Evolutionary conservation across 2,329 filamentous ascomycete species (phyloP), one percentile per base, ranked within the genome.

Genomic region (Leptographium radiaticola): DNA sequence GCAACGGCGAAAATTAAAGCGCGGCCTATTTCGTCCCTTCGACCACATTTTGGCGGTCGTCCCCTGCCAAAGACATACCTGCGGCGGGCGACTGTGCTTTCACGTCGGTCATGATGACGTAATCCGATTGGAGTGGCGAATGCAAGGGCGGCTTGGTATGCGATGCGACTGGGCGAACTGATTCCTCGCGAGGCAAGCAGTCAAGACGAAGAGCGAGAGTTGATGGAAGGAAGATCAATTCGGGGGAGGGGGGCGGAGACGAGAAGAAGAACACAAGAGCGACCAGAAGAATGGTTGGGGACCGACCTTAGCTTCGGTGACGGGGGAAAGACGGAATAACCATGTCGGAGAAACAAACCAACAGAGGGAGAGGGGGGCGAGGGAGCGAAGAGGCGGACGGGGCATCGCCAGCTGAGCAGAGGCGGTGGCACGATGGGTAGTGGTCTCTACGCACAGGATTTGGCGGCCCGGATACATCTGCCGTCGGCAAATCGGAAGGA

Each of bases 71-170:
- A 3, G 15, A 44, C 49, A 20, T 44, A 51, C 49, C 49, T 42
- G 38, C 11, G 13, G 49, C 49, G 7, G 49, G 31, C 30, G n/a
- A 30, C 2, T 39, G 49, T 16, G 39, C 16, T 25, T 44, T 44
- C 10, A 51, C 31, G 40, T 51, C 49, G 31, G 39, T 51, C 49
- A 51, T 51, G 39, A 51, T 51, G 49, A 45, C 49, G 40, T 51
- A 51, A 44, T 42, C 10, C 16, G n/a, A 31, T 13, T 18, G 33
- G 9, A 34, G 46, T 49, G 33, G 15, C 34, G 20, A 39, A 38
- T 8, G 36, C 18, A 40, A 40, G 39, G 8, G 47, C 12, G 13
- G 10, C 6, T 25, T 25, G 25, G 9, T 39, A 39, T 25, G 34
- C 16, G 45, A 48, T 20, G 43, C 12, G 43, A 31, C 16, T 1